Percentiles rank a stretch among this genome's conserved stretches.
phyloP scores from a whole-genome alignment of 1,139 yeast species.

The Lizanozyma gosingica region DNA sequence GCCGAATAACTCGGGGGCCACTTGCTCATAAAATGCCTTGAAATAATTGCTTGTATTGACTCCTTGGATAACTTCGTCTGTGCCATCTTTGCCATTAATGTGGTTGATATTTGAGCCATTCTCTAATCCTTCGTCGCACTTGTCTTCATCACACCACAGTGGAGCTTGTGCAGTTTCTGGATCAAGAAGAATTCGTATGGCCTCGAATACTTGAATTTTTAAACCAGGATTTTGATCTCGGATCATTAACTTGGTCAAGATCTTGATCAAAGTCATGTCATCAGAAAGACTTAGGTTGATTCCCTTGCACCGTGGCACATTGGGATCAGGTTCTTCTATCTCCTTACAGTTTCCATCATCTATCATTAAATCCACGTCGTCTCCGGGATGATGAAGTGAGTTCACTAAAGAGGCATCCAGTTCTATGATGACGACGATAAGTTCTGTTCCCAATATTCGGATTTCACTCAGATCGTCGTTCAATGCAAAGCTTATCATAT shows the following conservation, averaged over 20 bases:
- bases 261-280: constrained; percentile 54
- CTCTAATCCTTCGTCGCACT: constrained; percentile 7
- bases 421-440: constrained; percentile 73
- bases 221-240: constrained; percentile 64
- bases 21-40: constrained; percentile 49
- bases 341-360: constrained; percentile 1
- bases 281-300: constrained; percentile 29
- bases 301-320: constrained; percentile 6
- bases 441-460: constrained; percentile 71
- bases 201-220: constrained; percentile 77
- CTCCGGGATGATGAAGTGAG: constrained; percentile 25
- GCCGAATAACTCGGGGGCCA: constrained; percentile 50
- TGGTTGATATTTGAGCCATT: constrained; percentile 4
- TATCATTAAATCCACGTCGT: constrained; percentile 5
- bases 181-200: constrained; percentile 64
- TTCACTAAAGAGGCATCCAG: constrained; percentile 69
- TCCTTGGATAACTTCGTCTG: constrained; percentile 11
- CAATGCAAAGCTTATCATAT: constrained; percentile 65
- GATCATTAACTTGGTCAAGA: constrained; percentile 53
- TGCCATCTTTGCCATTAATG: constrained; percentile 1
- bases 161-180: constrained; percentile 31
- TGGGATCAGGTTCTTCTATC: constrained; percentile 2
- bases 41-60: constrained; percentile 46
- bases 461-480: constrained; percentile 39
- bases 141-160: constrained; percentile 1